Evolutionary conservation across 2,329 filamentous ascomycete genomes (phyloP).

Genomic region (Aspergillus sergii): DNA sequence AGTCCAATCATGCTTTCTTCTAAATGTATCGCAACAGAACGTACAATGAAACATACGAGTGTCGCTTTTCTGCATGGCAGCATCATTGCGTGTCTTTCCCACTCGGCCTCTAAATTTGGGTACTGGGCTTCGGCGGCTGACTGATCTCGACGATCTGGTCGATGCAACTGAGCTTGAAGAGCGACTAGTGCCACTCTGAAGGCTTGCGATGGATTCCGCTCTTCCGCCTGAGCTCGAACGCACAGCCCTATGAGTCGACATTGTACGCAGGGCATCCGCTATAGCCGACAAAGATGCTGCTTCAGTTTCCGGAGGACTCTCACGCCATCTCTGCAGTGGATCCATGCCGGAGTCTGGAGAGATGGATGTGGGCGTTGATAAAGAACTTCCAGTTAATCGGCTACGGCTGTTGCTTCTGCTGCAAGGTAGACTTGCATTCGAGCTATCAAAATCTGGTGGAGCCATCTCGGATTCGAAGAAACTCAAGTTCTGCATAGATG

Average conservation of each 20-base stretch:
- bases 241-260: neutral
- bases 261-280: neutral
- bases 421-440: neutral
- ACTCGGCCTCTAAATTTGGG: neutral
- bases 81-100: neutral
- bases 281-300: neutral
- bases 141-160: neutral
- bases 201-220: neutral
- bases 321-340: neutral
- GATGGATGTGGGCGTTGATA: neutral
- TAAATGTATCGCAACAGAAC: conserved; percentile 17
- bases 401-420: neutral
- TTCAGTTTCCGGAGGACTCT: conserved; percentile 1
- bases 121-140: neutral
- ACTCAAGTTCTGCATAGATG: neutral
- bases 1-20: conserved; percentile 14
- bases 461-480: neutral
- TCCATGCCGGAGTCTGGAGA: neutral
- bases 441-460: neutral
- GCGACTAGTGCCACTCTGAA: neutral
- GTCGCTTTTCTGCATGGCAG: neutral
- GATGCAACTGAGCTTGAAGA: neutral
- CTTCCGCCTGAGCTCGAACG: neutral
- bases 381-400: neutral
- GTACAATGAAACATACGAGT: conserved; percentile 11